Percentiles rank a stretch among this genome's conserved stretches.
phyloP scores from a whole-genome alignment of 1,284 basidiomycete species.

The Irpex lacteus region DNA sequence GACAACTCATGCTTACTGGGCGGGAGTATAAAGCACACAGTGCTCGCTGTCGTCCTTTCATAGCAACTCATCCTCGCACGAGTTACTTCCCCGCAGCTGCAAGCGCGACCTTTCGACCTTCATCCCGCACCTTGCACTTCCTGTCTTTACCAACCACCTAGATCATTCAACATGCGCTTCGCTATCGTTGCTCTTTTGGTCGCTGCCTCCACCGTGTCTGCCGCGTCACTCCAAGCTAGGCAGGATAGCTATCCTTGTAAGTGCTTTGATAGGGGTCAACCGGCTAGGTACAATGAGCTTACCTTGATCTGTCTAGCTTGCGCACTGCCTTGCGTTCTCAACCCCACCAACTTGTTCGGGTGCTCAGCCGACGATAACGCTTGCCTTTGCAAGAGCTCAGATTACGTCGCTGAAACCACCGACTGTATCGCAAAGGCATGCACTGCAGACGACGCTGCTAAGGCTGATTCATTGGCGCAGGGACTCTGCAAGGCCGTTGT shows the following conservation, averaged over 20 bases:
- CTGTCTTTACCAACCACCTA: slow-evolving; percentile 11
- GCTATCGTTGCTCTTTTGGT: slow-evolving; percentile 41
- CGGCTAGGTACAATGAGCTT: not conserved
- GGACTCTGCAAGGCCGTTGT: slow-evolving; percentile 49
- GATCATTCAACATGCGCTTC: slow-evolving; percentile 50
- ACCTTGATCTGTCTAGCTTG: slow-evolving; percentile 39
- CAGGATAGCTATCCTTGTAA: slow-evolving; percentile 38
- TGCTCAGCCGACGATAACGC: slow-evolving; percentile 43
- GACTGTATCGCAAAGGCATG: slow-evolving; percentile 46
- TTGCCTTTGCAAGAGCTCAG: slow-evolving; percentile 49
- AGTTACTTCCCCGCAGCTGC: slow-evolving; percentile 22
- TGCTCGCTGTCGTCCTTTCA: not conserved
- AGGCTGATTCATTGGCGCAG: slow-evolving; percentile 42
- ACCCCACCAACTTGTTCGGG: slow-evolving; percentile 33
- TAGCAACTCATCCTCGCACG: slow-evolving; percentile 23
- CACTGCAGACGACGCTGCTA: slow-evolving; percentile 42
- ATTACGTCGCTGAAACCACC: slow-evolving; percentile 46
- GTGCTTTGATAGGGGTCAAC: slow-evolving; percentile 15
- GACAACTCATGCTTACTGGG: not conserved
- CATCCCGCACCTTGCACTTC: slow-evolving; percentile 14
- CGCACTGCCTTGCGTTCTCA: slow-evolving; percentile 41
- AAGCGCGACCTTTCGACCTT: slow-evolving; percentile 19
- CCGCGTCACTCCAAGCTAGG: slow-evolving; percentile 30
- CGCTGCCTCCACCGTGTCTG: slow-evolving; percentile 38
- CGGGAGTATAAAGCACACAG: slow-evolving; percentile 13